Percentiles rank a stretch among this genome's conserved stretches.
phyloP scores from a whole-genome alignment of 495 filamentous ascomycete species.

The Daldinia vernicosa region DNA sequence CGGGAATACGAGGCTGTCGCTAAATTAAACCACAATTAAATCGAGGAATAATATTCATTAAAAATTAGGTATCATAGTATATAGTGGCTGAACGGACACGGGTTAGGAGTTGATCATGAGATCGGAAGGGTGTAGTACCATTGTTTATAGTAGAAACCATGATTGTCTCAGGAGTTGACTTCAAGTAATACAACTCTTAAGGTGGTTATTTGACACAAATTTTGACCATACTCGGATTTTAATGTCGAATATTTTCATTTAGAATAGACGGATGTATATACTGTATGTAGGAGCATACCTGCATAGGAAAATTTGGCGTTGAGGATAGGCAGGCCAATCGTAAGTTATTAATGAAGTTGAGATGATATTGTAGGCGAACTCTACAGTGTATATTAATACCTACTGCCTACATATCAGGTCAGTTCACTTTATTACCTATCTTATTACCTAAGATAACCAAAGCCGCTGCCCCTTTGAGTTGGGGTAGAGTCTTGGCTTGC shows the following conservation, averaged over 20 bases:
- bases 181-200: background rate
- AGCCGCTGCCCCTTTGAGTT: slow-evolving; percentile 8
- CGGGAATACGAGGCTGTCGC: background rate
- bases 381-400: background rate
- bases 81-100: background rate
- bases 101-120: background rate
- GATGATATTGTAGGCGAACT: background rate
- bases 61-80: background rate
- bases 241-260: background rate
- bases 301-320: background rate
- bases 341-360: background rate
- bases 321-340: background rate
- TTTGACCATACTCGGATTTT: background rate
- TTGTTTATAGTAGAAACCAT: background rate
- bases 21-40: background rate
- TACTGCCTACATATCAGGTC: background rate
- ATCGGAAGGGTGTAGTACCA: background rate
- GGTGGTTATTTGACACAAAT: background rate
- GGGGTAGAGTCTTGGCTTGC: slow-evolving; percentile 3
- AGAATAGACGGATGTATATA: background rate
- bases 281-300: background rate
- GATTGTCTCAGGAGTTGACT: background rate
- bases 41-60: background rate
- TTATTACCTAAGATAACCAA: slow-evolving; percentile 32
- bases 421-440: background rate